Base-by-base conservation (phyloP, 139 green algal species). In the Parachlorella kessleri region DNA sequence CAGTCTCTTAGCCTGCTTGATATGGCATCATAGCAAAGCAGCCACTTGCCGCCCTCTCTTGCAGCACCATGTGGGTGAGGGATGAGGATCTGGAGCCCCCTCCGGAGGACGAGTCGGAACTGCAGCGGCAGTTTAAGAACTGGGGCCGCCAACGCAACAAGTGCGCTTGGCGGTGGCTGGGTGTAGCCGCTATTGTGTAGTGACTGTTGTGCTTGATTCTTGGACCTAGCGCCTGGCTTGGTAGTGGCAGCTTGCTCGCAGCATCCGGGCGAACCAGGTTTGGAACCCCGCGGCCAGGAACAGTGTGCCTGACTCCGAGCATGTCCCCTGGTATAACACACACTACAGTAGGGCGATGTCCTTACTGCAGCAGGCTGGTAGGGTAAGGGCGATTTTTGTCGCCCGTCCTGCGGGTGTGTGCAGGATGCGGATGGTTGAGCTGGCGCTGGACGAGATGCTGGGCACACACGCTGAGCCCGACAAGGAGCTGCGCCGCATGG, bases 51-150 rank as follows among this genome's bases (percentile, higher is more conserved):
- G n/a, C n/a, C n/a, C n/a, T n/a, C n/a, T n/a, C n/a, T n/a, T n/a
- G n/a, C n/a, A n/a, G 69, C 77, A 87, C 66, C 71, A 91, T 86
- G 83, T 93, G 86, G 82, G 77, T 86, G 32, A 63, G 41, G 37
- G n/a, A 59, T 1, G 70, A 73, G 26, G 70, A 86, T 26, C 55
- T 75, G 37, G 64, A 78, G 72, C 41, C 73, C n/a, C 65, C 72
- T 8, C 67, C 35, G 2, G 37, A 38, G 1, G 75, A 78, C 18
- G 67, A 73, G 38, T 59, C 48, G 9, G 63, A 64, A 32, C 54
- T 67, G 18, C 18, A 80, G 64, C 48, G 55, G 3, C 37, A 73
- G 41, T 53, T 89, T 24, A 37, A 48, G 24, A n/a, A 48, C 28
- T 84, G 76, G 73, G 81, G 77, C 32, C 78, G 79, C 6, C 41